Base-by-base conservation (phyloP, 768 basidiomycete species). In the Lyophyllum semitale region DNA sequence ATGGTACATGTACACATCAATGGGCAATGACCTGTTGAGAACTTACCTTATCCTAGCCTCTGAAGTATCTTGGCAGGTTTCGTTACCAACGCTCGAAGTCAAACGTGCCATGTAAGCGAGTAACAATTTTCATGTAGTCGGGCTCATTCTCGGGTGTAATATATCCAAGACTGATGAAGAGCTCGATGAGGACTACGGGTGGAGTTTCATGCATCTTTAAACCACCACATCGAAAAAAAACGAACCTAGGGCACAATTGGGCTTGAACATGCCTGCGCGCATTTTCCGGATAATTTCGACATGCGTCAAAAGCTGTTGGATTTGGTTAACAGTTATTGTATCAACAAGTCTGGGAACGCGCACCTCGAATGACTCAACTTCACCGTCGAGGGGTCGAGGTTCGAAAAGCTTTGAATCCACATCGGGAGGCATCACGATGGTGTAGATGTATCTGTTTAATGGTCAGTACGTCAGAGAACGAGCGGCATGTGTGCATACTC, bases 311-410 rank as follows among this genome's bases (percentile, higher is more conserved):
- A 96, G 76, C 92, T 95, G n/a, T 25, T 5, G 48, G 42, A 5
- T n/a, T 25, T 33, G 40, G 46, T 47, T 33, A 53, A 41, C 33
- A 40, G 20, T 23, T 15, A 23, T 6, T 18, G 15, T 17, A 22
- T 37, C 17, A 12, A 20, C n/a, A 26, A 32, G 18, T 17, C 15
- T 1, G 20, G 27, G 9, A 17, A 20, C 11, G 33, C 59, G 43
- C 52, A 94, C 95, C 75, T 93, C 84, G 62, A 99, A 99, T 1
- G 82, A 87, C 66, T 97, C 95, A 2, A 97, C 97, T 67, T 99
- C 97, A 23, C 93, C 95, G 60, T 99, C 97, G 20, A 83, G 76
- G 0, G 95, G 93, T 48, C 78, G 77, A 7, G 92, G 93, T 44
- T 76, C 74, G 59, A 89, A 83, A 17, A 77, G 70, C 13, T 74